phyloP scores from a whole-genome alignment of 306 rosid genomes.

The Vicia faba region DNA sequence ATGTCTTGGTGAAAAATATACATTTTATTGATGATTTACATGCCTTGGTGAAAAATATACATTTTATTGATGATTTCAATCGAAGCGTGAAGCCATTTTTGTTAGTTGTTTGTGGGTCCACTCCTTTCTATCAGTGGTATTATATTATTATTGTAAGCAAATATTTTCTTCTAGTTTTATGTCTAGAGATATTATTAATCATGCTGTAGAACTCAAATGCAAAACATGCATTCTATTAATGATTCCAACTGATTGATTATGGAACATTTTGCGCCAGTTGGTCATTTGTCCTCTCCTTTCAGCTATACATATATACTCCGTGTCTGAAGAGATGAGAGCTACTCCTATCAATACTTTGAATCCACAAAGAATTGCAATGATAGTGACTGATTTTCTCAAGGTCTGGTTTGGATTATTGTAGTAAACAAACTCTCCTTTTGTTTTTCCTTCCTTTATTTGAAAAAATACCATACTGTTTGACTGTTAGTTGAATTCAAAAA shows the following conservation, averaged over 20 bases:
- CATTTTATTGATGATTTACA: too few relatives aligned
- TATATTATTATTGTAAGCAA: constrained; percentile 11
- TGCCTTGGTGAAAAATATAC: constrained; percentile 20
- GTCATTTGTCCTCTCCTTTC: constrained; percentile 80
- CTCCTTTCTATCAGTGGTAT: constrained; percentile 48
- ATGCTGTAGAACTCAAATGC: constrained; percentile 18
- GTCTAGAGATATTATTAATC: constrained; percentile 27
- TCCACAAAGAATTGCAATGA: constrained; percentile 89
- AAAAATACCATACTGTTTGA: constrained; percentile 3
- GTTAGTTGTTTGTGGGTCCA: constrained; percentile 62
- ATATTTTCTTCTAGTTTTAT: background rate
- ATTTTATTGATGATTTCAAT: constrained; percentile 32
- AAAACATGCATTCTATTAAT: constrained; percentile 14
- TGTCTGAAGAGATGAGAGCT: constrained; percentile 89
- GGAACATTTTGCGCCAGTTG: constrained; percentile 54
- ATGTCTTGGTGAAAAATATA: too few relatives aligned
- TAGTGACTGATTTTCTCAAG: constrained; percentile 85
- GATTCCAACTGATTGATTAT: constrained; percentile 43
- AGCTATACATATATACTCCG: constrained; percentile 68
- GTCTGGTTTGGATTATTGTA: constrained; percentile 39
- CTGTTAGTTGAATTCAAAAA: constrained; percentile 33
- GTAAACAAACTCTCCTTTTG: background rate
- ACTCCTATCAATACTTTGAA: constrained; percentile 85
- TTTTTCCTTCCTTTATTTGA: constrained; percentile 27
- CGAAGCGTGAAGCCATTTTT: constrained; percentile 29